A percentile compares a stretch with the other conserved stretches of the same genome.
Conservation (phyloP, 148 eudicot species). For the Suaeda aralocaspica region DNA sequence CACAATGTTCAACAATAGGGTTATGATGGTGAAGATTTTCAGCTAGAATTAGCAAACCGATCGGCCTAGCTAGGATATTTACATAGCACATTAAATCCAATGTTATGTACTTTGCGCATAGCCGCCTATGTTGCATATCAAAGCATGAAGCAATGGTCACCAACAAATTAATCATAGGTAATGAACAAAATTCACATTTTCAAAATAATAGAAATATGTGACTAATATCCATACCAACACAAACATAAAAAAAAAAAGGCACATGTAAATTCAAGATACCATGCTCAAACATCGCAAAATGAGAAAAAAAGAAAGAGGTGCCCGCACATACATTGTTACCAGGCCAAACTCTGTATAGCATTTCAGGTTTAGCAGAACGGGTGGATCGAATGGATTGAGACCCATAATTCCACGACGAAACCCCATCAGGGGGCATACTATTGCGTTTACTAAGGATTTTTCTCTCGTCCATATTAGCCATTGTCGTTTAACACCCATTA, state of each 20-base stretch:
- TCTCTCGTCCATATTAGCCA: slow-evolving; percentile 14
- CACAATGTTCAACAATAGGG: too few species aligned
- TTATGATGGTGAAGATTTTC: too few species aligned
- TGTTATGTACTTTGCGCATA: too few species aligned
- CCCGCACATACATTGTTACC: slow-evolving; percentile 66
- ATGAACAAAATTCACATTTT: background rate
- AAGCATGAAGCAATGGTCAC: too few species aligned
- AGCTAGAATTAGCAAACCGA: too few species aligned
- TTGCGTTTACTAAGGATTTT: slow-evolving; percentile 14
- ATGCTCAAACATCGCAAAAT: background rate
- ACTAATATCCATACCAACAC: background rate
- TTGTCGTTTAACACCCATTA: slow-evolving; percentile 28
- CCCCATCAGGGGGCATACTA: slow-evolving; percentile 22
- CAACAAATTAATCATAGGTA: too few species aligned
- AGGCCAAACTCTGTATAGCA: slow-evolving; percentile 80
- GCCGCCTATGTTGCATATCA: too few species aligned
- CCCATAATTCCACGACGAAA: slow-evolving; percentile 22
- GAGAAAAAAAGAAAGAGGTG: background rate
- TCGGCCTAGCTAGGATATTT: too few species aligned
- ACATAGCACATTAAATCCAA: too few species aligned
- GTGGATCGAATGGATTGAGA: slow-evolving; percentile 23
- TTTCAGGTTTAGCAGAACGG: slow-evolving; percentile 33
- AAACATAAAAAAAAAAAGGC: background rate
- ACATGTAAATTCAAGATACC: background rate
- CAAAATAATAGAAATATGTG: background rate